Base-by-base conservation (phyloP, 1,284 basidiomycete species). In the Pisolithus thermaeus region DNA sequence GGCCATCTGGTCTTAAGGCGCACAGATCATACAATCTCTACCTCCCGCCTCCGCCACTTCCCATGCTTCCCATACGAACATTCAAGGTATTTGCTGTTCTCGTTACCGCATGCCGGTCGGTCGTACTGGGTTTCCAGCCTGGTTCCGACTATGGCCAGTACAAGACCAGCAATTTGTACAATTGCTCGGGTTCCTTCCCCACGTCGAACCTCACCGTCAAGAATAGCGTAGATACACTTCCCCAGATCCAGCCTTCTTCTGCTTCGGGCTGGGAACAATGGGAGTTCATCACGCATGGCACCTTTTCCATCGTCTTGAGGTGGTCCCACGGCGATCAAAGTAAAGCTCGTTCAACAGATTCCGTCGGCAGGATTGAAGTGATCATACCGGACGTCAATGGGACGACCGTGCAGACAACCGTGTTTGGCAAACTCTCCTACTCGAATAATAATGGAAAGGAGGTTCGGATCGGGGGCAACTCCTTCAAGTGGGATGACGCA, bases 181-280 rank as follows among this genome's bases (percentile, higher is more conserved):
- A 57, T 22, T 56, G 56, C 42, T 52, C 56, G 11, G 51, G 56
- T 0, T 20, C 43, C 7, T 23, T 51, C 7, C 36, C 25, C 3
- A 9, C 22, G 9, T 57, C 56, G 25, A 57, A 53, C 6, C 43
- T 56, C 28, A 57, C 56, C 20, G 47, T 27, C 4, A 23, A 23
- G 28, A 55, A 53, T 22, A 50, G 54, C 6, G 44, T 32, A n/a
- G 54, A 57, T 42, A 57, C 54, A 2, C 50, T 56, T 14, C 54
- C 56, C 14, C 54, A 57, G 44, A 50, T 56, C 25, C 32, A 40
- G 1, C 43, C 44, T n/a, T 44, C 22, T 11, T 9, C 25, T 6
- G 12, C 39, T 25, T 20, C 4, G 16, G 53, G 53, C 8, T 54
- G 53, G 53, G 53, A 54, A 35, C 46, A 51, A 20, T 54, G 50